phyloP scores from a whole-genome alignment of 495 filamentous ascomycete species.

The Talaromyces trachyspermus region DNA sequence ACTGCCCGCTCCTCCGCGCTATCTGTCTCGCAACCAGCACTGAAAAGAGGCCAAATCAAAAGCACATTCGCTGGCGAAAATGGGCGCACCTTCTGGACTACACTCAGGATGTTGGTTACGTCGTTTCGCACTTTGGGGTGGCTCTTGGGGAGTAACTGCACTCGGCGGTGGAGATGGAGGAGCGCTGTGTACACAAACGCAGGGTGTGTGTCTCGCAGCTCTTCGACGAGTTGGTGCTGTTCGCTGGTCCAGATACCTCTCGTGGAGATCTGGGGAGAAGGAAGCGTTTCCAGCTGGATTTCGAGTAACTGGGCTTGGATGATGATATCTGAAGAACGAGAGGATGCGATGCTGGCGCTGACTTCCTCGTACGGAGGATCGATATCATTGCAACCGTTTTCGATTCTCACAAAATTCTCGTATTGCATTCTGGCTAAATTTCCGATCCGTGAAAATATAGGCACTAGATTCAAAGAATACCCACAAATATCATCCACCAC shows the following conservation, averaged over 20 bases:
- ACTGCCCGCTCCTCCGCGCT: conserved; percentile 10
- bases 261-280: background rate
- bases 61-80: conserved; percentile 24
- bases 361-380: background rate
- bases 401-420: background rate
- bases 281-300: background rate
- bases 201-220: conserved; percentile 20
- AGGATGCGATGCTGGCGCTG: background rate
- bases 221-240: conserved; percentile 7
- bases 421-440: conserved; percentile 9
- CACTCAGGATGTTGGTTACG: conserved; percentile 16
- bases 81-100: conserved; percentile 14
- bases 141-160: conserved; percentile 14
- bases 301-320: background rate
- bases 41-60: conserved; percentile 30
- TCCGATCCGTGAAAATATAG: conserved; percentile 15
- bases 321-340: background rate
- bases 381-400: background rate
- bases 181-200: conserved; percentile 27
- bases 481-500: conserved; percentile 29
- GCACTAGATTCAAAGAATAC: conserved; percentile 23
- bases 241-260: background rate
- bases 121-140: conserved; percentile 19
- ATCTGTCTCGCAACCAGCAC: conserved; percentile 27
- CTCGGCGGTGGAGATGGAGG: conserved; percentile 25